Conservation (phyloP, 192 early-diverging fungal genomes). For the Oehlia diaphana region DNA sequence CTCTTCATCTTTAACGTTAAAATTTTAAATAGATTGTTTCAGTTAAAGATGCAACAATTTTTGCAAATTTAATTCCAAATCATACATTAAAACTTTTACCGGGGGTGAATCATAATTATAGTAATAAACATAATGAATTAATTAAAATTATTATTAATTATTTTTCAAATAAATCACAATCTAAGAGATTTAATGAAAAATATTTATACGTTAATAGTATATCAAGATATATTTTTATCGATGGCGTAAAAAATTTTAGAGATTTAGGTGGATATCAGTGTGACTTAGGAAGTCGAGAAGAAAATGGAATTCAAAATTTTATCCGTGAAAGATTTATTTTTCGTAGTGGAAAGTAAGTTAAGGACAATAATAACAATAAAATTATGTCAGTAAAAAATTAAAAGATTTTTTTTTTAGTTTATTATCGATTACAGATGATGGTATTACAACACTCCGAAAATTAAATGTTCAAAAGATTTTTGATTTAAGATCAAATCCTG, state of each 20-base stretch:
- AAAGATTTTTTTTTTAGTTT: constrained; percentile 40
- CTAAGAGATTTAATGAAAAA: constrained; percentile 14
- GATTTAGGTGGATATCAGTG: constrained; percentile 48
- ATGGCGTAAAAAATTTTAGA: constrained; percentile 48
- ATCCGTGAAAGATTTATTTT: constrained; percentile 44
- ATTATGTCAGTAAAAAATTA: too few species aligned
- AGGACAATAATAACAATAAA: background rate
- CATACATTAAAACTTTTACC: constrained; percentile 38
- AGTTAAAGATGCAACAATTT: constrained; percentile 39
- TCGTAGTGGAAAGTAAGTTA: constrained; percentile 41
- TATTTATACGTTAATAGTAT: constrained; percentile 23
- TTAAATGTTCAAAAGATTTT: constrained; percentile 42
- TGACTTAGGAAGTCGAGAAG: constrained; percentile 23
- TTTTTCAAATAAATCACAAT: constrained; percentile 33
- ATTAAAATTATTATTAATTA: constrained; percentile 32
- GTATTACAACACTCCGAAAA: constrained; percentile 35
- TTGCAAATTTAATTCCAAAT: constrained; percentile 38
- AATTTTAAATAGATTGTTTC: constrained; percentile 32
- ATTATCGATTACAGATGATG: constrained; percentile 32
- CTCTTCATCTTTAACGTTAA: background rate
- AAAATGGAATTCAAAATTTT: constrained; percentile 19
- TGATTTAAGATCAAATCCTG: constrained; percentile 48
- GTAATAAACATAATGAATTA: constrained; percentile 25
- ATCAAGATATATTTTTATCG: constrained; percentile 43
- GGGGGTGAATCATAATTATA: constrained; percentile 38